Evolutionary conservation across 352 stramenopile genomes (phyloP), one percentile per base, ranked within the genome.

Genomic region (Phytopythium helicoides): DNA sequence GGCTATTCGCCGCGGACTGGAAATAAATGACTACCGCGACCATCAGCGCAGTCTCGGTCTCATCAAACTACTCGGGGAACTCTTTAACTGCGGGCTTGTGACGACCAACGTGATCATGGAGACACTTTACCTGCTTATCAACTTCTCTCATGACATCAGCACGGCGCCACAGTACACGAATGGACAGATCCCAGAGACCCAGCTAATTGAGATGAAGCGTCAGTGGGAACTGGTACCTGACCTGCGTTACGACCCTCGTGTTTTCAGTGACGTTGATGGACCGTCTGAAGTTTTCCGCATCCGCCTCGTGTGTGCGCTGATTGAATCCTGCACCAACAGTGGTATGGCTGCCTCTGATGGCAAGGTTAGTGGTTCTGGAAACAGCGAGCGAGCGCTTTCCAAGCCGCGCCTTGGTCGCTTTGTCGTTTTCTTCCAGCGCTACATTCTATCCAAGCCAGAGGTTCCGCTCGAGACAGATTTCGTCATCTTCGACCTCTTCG

Each of bases 401-500:
- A 68, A 86, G 40, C 63, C 68, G 2, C 90, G 94, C 34, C 68
- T 99, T 3, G 79, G 86, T 21, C 85, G 81, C 14, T 97, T 97
- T 54, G 81, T 98, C 53, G 61, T 85, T 8, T 96, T 97, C 58
- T 97, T 98, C 58, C 94, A 98, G 64, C 86, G 94, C 23, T 99
- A 99, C 73, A 81, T 98, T 16, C 97, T 98, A 41, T 95, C 92
- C 23, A 99, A 99, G 71, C 80, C 73, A 5, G 86, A 95, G 34
- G 81, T 99, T 14, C 96, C 96, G 1, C 83, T 97, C 39, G 96
- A 99, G 50, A 97, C 97, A 26, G 84, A 97, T 49, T 98, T 96
- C 68, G 73, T 92, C 33, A 78, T 97, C 37, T 71, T 87, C 7
- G 81, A 98, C 44, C 55, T 92, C 8, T 87, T 92, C 45, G 84